Conservation (phyloP, 257 asterid genomes). For the Solanum ossicruentum region DNA sequence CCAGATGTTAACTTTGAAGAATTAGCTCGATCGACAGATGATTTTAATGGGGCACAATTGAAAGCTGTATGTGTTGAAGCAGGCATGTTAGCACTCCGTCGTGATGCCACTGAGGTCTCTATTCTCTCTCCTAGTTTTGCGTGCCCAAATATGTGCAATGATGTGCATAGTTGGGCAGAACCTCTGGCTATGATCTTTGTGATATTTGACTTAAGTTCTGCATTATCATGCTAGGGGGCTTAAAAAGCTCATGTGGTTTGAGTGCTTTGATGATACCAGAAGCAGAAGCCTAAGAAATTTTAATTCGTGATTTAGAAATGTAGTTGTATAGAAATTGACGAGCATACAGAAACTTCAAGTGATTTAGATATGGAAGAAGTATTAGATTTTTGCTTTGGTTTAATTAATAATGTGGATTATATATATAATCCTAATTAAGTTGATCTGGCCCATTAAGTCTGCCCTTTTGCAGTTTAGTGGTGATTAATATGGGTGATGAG, state of each 20-base stretch:
- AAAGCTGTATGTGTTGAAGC: slow-evolving; percentile 99
- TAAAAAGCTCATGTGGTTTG: neutral
- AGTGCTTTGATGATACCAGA: neutral
- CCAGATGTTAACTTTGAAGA: slow-evolving; percentile 97
- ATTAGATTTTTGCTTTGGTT: neutral
- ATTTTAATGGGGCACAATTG: slow-evolving; percentile 92
- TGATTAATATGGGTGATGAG: neutral
- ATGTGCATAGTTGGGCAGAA: neutral
- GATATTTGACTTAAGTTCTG: neutral
- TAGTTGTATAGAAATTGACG: neutral
- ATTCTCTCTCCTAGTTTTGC: neutral
- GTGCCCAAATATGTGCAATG: neutral
- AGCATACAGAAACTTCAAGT: neutral
- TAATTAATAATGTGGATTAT: neutral
- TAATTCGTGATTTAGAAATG: neutral
- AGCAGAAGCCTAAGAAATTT: neutral
- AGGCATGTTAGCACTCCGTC: slow-evolving; percentile 95
- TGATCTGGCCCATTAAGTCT: neutral
- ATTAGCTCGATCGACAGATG: slow-evolving; percentile 96
- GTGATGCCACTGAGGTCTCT: slow-evolving; percentile 91
- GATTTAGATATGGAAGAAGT: neutral
- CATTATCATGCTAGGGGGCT: neutral
- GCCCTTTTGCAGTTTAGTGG: neutral
- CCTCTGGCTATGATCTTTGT: neutral
- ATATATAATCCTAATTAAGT: neutral